phyloP scores from a whole-genome alignment of 176 grass and related monocot genomes.

The Stipa capillata region DNA sequence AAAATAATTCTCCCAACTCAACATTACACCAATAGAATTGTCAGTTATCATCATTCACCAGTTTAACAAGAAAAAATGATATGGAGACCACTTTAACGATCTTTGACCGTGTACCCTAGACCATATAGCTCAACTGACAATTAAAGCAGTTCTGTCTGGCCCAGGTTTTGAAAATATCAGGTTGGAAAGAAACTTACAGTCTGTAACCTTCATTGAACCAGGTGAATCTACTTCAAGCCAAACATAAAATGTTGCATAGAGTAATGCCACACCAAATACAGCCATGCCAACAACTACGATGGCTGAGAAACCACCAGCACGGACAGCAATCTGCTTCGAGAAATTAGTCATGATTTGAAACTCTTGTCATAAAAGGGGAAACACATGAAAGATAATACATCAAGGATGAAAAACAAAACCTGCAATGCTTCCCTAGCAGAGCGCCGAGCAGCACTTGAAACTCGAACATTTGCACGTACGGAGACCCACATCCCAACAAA shows the following conservation, averaged over 20 bases:
- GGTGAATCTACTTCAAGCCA: conserved; percentile 85
- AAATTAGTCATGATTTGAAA: conserved; percentile 32
- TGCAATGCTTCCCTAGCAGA: conserved; percentile 99
- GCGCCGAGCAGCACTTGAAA: conserved; percentile 94
- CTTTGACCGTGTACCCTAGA: not conserved
- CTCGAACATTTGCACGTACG: conserved; percentile 97
- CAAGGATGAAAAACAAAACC: conserved; percentile 43
- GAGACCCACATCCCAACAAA: conserved; percentile 99
- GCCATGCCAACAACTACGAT: conserved; percentile 98
- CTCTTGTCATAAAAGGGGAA: not conserved
- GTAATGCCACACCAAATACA: conserved; percentile 94
- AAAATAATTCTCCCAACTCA: not conserved
- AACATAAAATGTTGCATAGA: conserved; percentile 95
- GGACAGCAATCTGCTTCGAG: conserved; percentile 84
- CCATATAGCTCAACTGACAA: not conserved
- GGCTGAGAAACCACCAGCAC: conserved; percentile 96
- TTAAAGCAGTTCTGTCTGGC: not conserved
- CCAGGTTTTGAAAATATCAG: conserved; percentile 7
- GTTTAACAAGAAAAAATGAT: not conserved
- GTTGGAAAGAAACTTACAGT: conserved; percentile 59
- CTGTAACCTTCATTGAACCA: conserved; percentile 96
- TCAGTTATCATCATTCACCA: not conserved
- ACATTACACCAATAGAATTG: not conserved
- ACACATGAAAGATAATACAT: conserved; percentile 8
- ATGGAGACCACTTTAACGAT: not conserved